phyloP scores from a whole-genome alignment of 148 eudicot genomes.

The Talinum fruticosum region DNA sequence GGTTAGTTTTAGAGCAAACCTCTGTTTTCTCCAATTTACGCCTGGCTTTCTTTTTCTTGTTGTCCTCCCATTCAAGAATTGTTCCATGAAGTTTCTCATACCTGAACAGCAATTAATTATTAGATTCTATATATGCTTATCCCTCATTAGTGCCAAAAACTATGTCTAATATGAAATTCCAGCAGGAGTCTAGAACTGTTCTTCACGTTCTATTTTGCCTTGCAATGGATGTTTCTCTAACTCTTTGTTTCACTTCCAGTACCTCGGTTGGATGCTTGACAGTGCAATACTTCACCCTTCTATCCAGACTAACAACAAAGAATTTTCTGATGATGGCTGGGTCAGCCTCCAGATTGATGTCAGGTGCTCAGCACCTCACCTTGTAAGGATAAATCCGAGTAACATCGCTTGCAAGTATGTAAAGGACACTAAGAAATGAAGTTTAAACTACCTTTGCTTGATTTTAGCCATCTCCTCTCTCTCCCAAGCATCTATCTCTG shows the following conservation, averaged over 20 bases:
- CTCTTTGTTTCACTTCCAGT: background rate
- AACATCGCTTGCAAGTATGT: background rate
- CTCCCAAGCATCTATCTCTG: conserved; percentile 74
- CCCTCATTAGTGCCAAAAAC: background rate
- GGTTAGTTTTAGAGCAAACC: conserved; percentile 39
- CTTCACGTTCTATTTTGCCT: background rate
- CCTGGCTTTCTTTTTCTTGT: conserved; percentile 68
- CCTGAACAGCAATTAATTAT: conserved; percentile 38
- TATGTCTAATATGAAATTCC: background rate
- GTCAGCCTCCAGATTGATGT: background rate
- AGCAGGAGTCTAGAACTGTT: background rate
- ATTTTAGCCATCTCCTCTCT: conserved; percentile 57
- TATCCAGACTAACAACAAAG: too few species aligned
- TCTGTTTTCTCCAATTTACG: conserved; percentile 43
- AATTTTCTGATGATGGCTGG: too few species aligned
- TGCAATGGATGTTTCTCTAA: background rate
- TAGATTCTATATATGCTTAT: background rate
- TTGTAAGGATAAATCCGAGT: background rate
- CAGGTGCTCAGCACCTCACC: background rate
- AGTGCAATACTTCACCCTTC: background rate
- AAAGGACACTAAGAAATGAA: background rate
- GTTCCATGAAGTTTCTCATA: conserved; percentile 55
- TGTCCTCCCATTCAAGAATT: conserved; percentile 71
- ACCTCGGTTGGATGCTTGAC: background rate
- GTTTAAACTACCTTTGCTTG: conserved; percentile 38